phyloP scores from a whole-genome alignment of 306 rosid genomes.

The Acacia crassicarpa region DNA sequence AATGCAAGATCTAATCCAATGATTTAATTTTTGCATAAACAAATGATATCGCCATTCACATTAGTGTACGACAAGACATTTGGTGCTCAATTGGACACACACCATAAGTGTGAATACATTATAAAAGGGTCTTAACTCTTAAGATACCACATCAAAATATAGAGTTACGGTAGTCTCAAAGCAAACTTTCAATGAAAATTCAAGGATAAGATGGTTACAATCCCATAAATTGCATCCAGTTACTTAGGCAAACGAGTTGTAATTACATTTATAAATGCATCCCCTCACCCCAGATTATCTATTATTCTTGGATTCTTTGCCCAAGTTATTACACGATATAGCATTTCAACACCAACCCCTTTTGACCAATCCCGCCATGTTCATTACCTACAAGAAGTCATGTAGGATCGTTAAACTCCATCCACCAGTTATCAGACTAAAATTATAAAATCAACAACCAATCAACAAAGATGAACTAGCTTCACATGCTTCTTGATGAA shows the following conservation, averaged over 20 bases:
- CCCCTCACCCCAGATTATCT: constrained; percentile 43
- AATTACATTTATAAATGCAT: constrained; percentile 47
- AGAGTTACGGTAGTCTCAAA: constrained; percentile 23
- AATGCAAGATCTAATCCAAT: background rate
- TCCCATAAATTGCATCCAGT: constrained; percentile 41
- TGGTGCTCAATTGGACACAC: background rate
- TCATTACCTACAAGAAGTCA: constrained; percentile 65
- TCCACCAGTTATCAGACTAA: background rate
- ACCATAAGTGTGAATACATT: constrained; percentile 4
- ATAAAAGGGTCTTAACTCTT: constrained; percentile 6
- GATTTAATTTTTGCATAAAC: background rate
- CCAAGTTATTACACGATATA: constrained; percentile 64
- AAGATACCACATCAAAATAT: constrained; percentile 23
- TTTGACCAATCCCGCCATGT: constrained; percentile 84
- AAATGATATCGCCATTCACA: background rate
- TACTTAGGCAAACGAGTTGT: constrained; percentile 35
- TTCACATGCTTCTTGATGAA: background rate
- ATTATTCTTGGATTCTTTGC: constrained; percentile 38
- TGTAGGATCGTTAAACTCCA: constrained; percentile 23
- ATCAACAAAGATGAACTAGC: background rate
- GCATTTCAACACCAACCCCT: constrained; percentile 88
- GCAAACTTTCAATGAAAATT: constrained; percentile 20
- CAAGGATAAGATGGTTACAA: constrained; percentile 19
- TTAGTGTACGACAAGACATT: background rate
- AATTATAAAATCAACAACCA: background rate